Evolutionary conservation across 1,139 yeast genomes (phyloP), one percentile per base, ranked within the genome.

Genomic region (Waltiozyma sp.): DNA sequence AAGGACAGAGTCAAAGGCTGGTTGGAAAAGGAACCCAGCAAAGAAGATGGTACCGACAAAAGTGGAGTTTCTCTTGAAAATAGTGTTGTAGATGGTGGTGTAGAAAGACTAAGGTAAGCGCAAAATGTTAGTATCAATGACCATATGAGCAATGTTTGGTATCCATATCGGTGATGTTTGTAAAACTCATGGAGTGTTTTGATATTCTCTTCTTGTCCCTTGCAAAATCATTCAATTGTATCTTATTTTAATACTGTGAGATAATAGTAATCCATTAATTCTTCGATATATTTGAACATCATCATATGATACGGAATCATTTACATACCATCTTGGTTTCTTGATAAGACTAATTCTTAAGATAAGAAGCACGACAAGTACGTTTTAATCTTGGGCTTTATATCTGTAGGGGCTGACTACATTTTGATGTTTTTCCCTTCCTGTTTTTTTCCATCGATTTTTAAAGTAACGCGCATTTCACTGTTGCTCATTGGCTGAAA

Each of bases 21-120:
- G 82, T 72, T 91, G 95, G 76, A 89, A 89, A 52, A 81, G 80
- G 63, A 91, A 91, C 41, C 98, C 91, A 57, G 86, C 79, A 42
- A 78, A 83, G 56, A 91, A 83, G 50, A 91, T 73, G 52, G 95
- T 72, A 52, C 88, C 89, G 52, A 91, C 95, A 67, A 75, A 87
- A 54, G 84, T 72, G 43, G 97, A 79, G 80, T 91, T 91, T 75
- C 97, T 87, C 77, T 86, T 86, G 76, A 86, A 81, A 52, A 91
- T 64, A 48, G 79, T 71, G 74, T 77, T 79, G 75, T 76, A 78
- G 51, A 80, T 56, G 41, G 75, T 63, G 40, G 81, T 60, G 61
- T 73, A 67, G 56, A 74, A 63, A 49, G 77, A 45, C 57, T 51
- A 44, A 19, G 16, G 34, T 31, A 18, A 14, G 5, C 5, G 13